phyloP scores from a whole-genome alignment of 1,139 yeast species.

The Yamadazyma triangularis region DNA sequence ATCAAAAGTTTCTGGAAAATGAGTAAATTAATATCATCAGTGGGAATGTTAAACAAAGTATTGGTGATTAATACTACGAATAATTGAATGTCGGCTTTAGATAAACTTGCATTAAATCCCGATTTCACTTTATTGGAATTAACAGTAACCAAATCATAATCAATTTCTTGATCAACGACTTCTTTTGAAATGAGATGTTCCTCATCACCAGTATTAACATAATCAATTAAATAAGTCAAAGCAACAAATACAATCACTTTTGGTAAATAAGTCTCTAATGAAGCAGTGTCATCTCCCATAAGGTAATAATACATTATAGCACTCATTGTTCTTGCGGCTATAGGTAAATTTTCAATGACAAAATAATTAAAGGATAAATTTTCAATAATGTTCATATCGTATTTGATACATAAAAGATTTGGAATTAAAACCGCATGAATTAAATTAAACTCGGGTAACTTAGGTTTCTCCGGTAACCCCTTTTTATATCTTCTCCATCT shows the following conservation, averaged over 20 bases:
- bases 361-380: slow-evolving; percentile 37
- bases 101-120: slow-evolving; percentile 21
- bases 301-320: slow-evolving; percentile 26
- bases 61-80: slow-evolving; percentile 26
- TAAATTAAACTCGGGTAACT: slow-evolving; percentile 36
- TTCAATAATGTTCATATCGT: slow-evolving; percentile 10
- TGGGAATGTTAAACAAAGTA: slow-evolving; percentile 22
- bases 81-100: slow-evolving; percentile 35
- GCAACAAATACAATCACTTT: slow-evolving; percentile 22
- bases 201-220: slow-evolving; percentile 24
- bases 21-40: slow-evolving; percentile 13
- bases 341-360: slow-evolving; percentile 28
- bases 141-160: slow-evolving; percentile 13
- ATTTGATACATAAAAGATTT: slow-evolving; percentile 18
- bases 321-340: slow-evolving; percentile 25
- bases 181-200: slow-evolving; percentile 13
- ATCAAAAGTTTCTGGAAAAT: slow-evolving; percentile 32
- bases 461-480: slow-evolving; percentile 14
- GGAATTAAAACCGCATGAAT: slow-evolving; percentile 35
- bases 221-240: slow-evolving; percentile 20
- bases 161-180: slow-evolving; percentile 16
- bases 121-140: slow-evolving; percentile 12
- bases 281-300: slow-evolving; percentile 19
- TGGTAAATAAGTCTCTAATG: slow-evolving; percentile 19
- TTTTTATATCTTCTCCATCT: slow-evolving; percentile 13